These are phyloP conservation scores for Auricularia cornea DNA, from an alignment of 768 basidiomycete genomes.

Conservation along the genomic window DNA sequence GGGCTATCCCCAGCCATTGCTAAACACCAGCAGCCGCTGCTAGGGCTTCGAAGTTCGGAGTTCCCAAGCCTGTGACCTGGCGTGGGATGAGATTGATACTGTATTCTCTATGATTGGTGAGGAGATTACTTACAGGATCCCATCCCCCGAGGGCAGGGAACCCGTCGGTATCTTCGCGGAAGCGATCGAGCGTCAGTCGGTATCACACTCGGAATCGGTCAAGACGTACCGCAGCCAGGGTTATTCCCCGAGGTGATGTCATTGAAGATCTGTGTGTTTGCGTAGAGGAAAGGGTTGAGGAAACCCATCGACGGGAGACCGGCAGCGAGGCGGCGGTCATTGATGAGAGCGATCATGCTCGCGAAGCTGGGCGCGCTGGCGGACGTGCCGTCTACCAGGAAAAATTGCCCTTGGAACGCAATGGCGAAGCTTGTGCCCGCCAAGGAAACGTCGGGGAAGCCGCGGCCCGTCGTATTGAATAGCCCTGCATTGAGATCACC, in stretches of 20 bases:
- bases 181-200: no score
- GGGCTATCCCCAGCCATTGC: no score
- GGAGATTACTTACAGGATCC: no score
- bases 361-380: conserved; percentile 8
- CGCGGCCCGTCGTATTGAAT: not conserved
- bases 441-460: conserved; percentile 12
- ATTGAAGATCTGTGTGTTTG: not conserved
- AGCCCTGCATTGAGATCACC: conserved; percentile 10
- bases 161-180: no score
- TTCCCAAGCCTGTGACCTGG: conserved; percentile 12
- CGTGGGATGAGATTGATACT: not conserved
- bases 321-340: conserved; percentile 9
- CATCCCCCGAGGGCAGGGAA: no score
- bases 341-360: conserved; percentile 1
- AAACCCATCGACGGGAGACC: conserved; percentile 7
- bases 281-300: conserved; percentile 7
- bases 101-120: no score
- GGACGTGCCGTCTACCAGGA: conserved; percentile 4
- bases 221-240: not conserved
- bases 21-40: conserved; percentile 5
- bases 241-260: conserved; percentile 6
- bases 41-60: conserved; percentile 9
- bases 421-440: conserved; percentile 11
- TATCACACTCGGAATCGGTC: no score
- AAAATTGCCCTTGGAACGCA: not conserved